These are phyloP conservation scores for Phyllosticta citriasiana DNA, from an alignment of 2,329 filamentous ascomycete species.

Conservation along the genomic window DNA sequence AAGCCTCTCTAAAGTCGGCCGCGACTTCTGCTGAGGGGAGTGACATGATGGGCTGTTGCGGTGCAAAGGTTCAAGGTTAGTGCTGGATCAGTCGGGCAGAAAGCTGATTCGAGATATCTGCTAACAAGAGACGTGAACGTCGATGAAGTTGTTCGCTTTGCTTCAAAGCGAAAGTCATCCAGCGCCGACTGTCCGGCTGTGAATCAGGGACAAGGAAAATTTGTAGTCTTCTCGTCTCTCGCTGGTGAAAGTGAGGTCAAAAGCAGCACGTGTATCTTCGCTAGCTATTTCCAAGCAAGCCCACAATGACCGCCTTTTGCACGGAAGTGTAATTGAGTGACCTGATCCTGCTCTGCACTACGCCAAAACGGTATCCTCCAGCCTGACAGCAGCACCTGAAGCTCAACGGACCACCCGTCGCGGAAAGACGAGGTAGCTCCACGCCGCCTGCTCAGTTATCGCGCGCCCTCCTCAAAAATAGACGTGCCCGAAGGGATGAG, in stretches of 20 bases:
- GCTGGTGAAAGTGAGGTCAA: slow-evolving; percentile 31
- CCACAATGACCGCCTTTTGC: slow-evolving; percentile 18
- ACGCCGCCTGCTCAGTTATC: background rate
- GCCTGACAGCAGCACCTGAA: background rate
- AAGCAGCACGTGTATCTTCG: slow-evolving; percentile 35
- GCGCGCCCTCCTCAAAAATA: background rate
- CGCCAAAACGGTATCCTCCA: slow-evolving; percentile 4
- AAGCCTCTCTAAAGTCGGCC: slow-evolving; percentile 84
- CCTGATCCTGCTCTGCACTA: slow-evolving; percentile 8
- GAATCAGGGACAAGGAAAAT: slow-evolving; percentile 7
- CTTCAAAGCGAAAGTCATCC: background rate
- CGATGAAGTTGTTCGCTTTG: background rate
- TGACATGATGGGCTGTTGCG: slow-evolving; percentile 48
- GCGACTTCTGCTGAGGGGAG: slow-evolving; percentile 71
- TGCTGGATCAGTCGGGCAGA: slow-evolving; percentile 7
- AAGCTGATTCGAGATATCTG: slow-evolving; percentile 17
- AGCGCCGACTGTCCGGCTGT: slow-evolving; percentile 7
- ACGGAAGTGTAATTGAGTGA: slow-evolving; percentile 6
- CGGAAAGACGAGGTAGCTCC: background rate
- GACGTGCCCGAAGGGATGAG: background rate
- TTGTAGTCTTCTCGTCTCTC: slow-evolving; percentile 17
- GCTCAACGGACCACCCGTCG: background rate
- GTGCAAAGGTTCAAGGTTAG: slow-evolving; percentile 14
- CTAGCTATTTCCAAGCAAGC: slow-evolving; percentile 36
- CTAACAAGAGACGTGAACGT: background rate